A percentile compares a stretch with the other conserved stretches of the same genome.
Evolutionary conservation across 352 stramenopile genomes (phyloP).

Genomic region (Globisporangium perplexum): DNA sequence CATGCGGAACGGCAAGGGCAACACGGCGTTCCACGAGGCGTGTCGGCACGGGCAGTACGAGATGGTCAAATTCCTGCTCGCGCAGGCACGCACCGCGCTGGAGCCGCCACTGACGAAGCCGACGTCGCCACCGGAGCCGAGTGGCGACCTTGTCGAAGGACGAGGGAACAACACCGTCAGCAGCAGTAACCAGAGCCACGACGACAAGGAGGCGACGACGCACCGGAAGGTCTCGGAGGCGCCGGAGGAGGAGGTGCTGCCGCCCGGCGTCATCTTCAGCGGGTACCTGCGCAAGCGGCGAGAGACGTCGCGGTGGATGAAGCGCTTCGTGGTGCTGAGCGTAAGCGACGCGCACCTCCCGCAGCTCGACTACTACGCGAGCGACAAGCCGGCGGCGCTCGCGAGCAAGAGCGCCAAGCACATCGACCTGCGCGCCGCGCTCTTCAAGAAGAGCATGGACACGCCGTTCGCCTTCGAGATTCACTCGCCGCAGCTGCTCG

Average conservation of each 20-base stretch:
- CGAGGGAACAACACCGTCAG: background rate
- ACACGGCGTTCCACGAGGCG: conserved; percentile 68
- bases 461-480: conserved; percentile 86
- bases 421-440: conserved; percentile 53
- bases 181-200: conserved; percentile 11
- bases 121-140: no score
- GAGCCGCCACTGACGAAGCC: background rate
- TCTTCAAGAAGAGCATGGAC: conserved; percentile 80
- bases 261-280: conserved; percentile 25
- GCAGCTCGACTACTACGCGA: conserved; percentile 64
- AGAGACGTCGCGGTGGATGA: conserved; percentile 78
- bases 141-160: background rate
- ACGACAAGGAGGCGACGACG: background rate
- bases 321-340: conserved; percentile 64
- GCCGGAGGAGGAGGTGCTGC: conserved; percentile 8
- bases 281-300: conserved; percentile 70
- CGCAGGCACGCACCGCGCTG: conserved; percentile 12
- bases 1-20: conserved; percentile 43
- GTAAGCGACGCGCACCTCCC: conserved; percentile 26
- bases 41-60: conserved; percentile 60
- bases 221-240: conserved; percentile 11
- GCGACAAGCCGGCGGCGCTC: no score
- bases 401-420: conserved; percentile 32
- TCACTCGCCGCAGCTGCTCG: conserved; percentile 83
- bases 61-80: conserved; percentile 61